Percentiles rank a stretch among this genome's conserved stretches.
phyloP scores from a whole-genome alignment of 495 filamentous ascomycete species.

The Xylaria flabelliformis region DNA sequence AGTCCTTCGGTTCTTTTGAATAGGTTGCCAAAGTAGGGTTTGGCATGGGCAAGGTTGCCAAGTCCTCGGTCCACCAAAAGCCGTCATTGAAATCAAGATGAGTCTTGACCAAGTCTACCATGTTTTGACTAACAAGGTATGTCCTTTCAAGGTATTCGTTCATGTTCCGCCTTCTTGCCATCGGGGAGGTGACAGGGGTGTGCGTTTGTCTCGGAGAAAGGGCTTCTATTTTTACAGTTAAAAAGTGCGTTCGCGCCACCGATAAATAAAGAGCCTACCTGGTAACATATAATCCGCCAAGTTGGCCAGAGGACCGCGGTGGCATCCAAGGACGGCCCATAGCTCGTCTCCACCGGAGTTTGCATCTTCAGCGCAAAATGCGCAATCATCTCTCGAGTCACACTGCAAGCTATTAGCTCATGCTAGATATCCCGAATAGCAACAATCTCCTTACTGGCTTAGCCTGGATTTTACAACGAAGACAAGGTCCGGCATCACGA shows the following conservation, averaged over 20 bases:
- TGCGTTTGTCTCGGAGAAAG: constrained; percentile 53
- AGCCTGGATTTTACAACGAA: constrained; percentile 52
- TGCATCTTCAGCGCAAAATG: constrained; percentile 46
- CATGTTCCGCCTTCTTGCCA: constrained; percentile 56
- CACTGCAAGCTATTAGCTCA: constrained; percentile 40
- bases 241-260: constrained; percentile 11
- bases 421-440: background rate
- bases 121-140: constrained; percentile 46
- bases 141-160: constrained; percentile 56
- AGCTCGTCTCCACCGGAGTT: constrained; percentile 47
- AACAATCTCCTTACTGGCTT: constrained; percentile 43
- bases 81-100: constrained; percentile 56
- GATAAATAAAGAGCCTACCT: constrained; percentile 37
- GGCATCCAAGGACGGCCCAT: constrained; percentile 55
- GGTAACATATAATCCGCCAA: constrained; percentile 55
- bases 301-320: constrained; percentile 49
- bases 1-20: constrained; percentile 47
- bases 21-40: constrained; percentile 52
- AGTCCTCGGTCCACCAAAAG: constrained; percentile 60
- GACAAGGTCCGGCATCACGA: constrained; percentile 51
- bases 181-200: constrained; percentile 57
- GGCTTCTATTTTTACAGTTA: constrained; percentile 40
- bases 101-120: constrained; percentile 48
- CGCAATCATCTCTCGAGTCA: constrained; percentile 54
- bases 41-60: constrained; percentile 50